Evolutionary conservation across 1,139 yeast species (phyloP).

Genomic region (Geotrichum fermentans): DNA sequence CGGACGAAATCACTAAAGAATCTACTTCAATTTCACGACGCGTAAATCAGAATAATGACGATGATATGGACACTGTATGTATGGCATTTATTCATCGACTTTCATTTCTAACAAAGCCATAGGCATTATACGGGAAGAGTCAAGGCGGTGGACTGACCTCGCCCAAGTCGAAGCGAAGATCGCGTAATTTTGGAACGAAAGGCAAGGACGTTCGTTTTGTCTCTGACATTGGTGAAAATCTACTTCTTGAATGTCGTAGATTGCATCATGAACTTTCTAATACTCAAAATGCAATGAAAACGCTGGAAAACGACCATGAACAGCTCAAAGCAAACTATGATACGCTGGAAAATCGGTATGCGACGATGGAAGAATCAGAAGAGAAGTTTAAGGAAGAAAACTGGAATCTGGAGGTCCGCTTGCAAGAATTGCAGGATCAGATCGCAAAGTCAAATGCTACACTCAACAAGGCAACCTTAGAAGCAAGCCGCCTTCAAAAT

Average conservation of each 20-base stretch:
- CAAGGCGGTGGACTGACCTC: conserved; percentile 7
- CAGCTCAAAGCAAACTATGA: conserved; percentile 40
- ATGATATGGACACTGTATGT: conserved; percentile 14
- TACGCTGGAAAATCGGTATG: conserved; percentile 35
- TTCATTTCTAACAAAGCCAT: background rate
- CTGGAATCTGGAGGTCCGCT: conserved; percentile 69
- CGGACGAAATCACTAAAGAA: conserved; percentile 13
- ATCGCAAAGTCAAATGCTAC: conserved; percentile 30
- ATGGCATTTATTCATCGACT: too few species aligned
- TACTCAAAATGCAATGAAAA: conserved; percentile 45
- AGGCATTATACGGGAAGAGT: background rate
- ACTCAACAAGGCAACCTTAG: conserved; percentile 29
- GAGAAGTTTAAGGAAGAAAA: conserved; percentile 60
- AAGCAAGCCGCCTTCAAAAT: conserved; percentile 27
- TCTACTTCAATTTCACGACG: conserved; percentile 9
- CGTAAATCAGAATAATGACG: conserved; percentile 1
- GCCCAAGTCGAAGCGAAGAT: conserved; percentile 7
- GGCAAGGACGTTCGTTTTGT: conserved; percentile 69
- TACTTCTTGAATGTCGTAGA: conserved; percentile 72
- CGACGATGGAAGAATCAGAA: conserved; percentile 40
- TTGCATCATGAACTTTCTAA: conserved; percentile 54
- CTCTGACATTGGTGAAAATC: conserved; percentile 74
- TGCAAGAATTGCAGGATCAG: conserved; percentile 50
- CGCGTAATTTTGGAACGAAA: conserved; percentile 20
- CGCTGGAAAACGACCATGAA: conserved; percentile 42